Conservation (phyloP, 2,329 filamentous ascomycete species). For the Leptographium procerum region DNA sequence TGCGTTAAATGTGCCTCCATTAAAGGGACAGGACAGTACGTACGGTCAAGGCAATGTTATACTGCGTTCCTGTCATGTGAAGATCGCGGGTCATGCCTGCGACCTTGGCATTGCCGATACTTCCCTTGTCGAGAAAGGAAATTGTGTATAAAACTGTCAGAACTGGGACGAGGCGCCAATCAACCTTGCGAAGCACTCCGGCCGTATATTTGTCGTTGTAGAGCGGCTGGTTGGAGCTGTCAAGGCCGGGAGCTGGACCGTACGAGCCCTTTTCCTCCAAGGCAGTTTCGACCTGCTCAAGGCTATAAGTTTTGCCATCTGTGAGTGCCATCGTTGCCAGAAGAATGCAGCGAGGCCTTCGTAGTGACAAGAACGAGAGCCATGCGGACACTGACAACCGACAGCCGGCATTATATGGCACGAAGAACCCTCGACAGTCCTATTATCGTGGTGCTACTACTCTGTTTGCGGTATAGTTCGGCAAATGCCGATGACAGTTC, state of each 20-base stretch:
- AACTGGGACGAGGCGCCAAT: background rate
- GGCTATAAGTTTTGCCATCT: background rate
- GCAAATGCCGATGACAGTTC: background rate
- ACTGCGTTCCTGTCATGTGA: slow-evolving; percentile 51
- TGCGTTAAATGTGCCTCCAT: slow-evolving; percentile 21
- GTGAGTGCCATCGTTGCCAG: background rate
- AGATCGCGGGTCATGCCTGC: slow-evolving; percentile 41
- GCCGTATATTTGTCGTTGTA: background rate
- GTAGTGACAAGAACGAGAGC: background rate
- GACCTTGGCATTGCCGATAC: slow-evolving; percentile 51
- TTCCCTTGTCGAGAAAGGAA: background rate
- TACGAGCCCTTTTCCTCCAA: background rate
- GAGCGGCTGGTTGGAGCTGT: background rate
- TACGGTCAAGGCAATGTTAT: slow-evolving; percentile 40
- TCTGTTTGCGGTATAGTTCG: background rate
- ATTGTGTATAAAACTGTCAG: background rate
- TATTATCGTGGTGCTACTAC: too few species aligned
- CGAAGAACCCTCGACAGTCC: too few species aligned
- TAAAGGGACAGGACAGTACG: background rate
- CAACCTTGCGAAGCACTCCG: background rate
- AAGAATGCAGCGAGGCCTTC: background rate
- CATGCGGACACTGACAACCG: background rate
- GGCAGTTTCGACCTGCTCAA: background rate
- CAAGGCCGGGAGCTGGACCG: background rate
- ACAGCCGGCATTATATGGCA: background rate